These are phyloP conservation scores for Pyrenopolyporus hunteri DNA, from an alignment of 495 filamentous ascomycete genomes.

Conservation along the genomic window DNA sequence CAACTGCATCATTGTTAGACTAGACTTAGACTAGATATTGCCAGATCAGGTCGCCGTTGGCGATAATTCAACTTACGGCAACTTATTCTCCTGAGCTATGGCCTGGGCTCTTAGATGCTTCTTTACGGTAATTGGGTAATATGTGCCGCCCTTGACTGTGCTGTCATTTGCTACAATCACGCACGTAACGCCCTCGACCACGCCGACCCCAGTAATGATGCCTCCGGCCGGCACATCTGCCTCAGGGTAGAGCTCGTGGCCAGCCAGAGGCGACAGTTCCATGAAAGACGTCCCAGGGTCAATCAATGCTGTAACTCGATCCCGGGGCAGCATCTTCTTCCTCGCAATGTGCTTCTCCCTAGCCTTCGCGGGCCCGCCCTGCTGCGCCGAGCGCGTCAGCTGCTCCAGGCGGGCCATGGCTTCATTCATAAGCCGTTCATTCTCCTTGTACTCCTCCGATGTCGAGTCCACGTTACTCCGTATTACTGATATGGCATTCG, in stretches of 20 bases:
- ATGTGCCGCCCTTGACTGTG: constrained; percentile 98
- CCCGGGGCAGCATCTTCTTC: constrained; percentile 93
- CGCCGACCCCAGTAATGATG: constrained; percentile 92
- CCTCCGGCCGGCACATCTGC: constrained; percentile 76
- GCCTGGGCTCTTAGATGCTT: constrained; percentile 95
- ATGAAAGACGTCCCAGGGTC: constrained; percentile 91
- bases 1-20: constrained; percentile 56
- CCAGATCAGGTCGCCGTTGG: background rate
- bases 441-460: constrained; percentile 80
- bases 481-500: constrained; percentile 76
- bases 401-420: constrained; percentile 67
- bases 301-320: constrained; percentile 84
- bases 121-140: constrained; percentile 97
- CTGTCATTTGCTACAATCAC: constrained; percentile 97
- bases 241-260: constrained; percentile 82
- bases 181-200: constrained; percentile 87
- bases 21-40: background rate
- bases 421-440: constrained; percentile 77
- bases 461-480: constrained; percentile 76
- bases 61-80: constrained; percentile 51
- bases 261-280: constrained; percentile 87
- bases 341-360: constrained; percentile 85
- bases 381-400: constrained; percentile 72
- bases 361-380: constrained; percentile 82
- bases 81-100: constrained; percentile 85